Conservation (phyloP, 2,329 filamentous ascomycete genomes). For the Coleophoma cylindrospora region DNA sequence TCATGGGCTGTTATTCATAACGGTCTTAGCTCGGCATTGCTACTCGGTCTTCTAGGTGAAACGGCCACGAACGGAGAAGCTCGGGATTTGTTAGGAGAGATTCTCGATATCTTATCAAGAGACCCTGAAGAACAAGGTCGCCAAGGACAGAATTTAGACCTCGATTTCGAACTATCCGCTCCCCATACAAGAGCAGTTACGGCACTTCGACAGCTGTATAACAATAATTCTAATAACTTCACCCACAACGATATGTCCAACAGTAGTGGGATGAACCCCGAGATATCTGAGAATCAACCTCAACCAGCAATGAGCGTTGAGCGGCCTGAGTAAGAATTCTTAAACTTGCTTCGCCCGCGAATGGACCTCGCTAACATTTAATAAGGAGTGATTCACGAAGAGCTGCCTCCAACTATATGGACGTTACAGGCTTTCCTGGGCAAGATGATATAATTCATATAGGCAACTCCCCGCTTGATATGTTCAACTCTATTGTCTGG, state of each 20-base stretch:
- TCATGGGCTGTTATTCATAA: constrained; percentile 64
- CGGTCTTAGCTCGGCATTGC: constrained; percentile 55
- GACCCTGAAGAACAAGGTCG: constrained; percentile 11
- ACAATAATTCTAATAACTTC: no score
- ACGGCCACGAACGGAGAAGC: constrained; percentile 55
- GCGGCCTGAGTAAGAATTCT: not conserved
- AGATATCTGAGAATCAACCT: not conserved
- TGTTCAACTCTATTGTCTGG: constrained; percentile 61
- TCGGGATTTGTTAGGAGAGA: constrained; percentile 53
- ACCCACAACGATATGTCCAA: no score
- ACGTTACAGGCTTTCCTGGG: constrained; percentile 28
- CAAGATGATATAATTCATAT: constrained; percentile 14
- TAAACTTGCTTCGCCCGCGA: constrained; percentile 41
- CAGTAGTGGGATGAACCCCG: not conserved
- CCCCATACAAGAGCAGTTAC: no score
- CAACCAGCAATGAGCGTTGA: not conserved
- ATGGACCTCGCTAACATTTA: constrained; percentile 51
- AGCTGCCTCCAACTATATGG: constrained; percentile 35
- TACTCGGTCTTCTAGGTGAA: constrained; percentile 54
- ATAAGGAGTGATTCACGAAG: constrained; percentile 50
- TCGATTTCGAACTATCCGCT: no score
- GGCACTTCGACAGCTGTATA: no score
- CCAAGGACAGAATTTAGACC: constrained; percentile 42
- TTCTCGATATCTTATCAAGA: constrained; percentile 46
- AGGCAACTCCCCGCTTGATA: constrained; percentile 57